Conservation (phyloP, 129 eudicot genomes). For the Ambrosia artemisiifolia region DNA sequence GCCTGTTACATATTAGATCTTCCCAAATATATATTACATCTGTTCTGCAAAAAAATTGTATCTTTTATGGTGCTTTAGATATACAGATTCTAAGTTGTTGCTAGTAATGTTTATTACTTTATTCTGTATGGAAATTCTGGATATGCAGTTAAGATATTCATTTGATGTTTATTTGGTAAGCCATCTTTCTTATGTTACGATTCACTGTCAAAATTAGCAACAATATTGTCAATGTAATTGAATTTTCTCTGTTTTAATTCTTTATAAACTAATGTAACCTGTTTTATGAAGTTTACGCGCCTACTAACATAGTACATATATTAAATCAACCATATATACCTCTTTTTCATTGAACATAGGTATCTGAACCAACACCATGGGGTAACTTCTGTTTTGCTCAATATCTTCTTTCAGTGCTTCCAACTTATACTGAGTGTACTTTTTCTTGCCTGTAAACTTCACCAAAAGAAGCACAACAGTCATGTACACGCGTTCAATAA, state of each 20-base stretch:
- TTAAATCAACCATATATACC: slow-evolving; percentile 39
- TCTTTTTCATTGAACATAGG: slow-evolving; percentile 92
- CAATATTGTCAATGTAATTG: slow-evolving; percentile 1
- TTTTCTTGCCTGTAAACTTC: slow-evolving; percentile 53
- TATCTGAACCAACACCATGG: slow-evolving; percentile 71
- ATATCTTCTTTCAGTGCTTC: slow-evolving; percentile 61
- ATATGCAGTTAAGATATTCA: neutral
- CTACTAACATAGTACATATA: neutral
- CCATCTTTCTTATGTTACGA: slow-evolving; percentile 7
- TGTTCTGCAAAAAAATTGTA: neutral
- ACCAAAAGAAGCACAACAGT: slow-evolving; percentile 55
- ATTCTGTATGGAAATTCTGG: slow-evolving; percentile 6
- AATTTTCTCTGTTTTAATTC: neutral
- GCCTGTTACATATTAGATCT: too few relatives aligned
- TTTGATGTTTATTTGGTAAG: neutral
- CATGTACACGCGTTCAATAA: slow-evolving; percentile 71
- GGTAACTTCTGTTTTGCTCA: slow-evolving; percentile 56
- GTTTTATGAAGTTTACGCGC: slow-evolving; percentile 18
- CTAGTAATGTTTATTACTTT: neutral
- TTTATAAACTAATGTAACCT: slow-evolving; percentile 8
- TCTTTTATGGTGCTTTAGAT: neutral
- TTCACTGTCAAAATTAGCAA: slow-evolving; percentile 8
- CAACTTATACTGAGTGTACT: slow-evolving; percentile 63
- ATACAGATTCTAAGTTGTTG: neutral
- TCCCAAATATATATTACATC: too few relatives aligned